Evolutionary conservation across 1,284 basidiomycete genomes (phyloP), one percentile per base, ranked within the genome.

Genomic region (Inonotus obliquus): DNA sequence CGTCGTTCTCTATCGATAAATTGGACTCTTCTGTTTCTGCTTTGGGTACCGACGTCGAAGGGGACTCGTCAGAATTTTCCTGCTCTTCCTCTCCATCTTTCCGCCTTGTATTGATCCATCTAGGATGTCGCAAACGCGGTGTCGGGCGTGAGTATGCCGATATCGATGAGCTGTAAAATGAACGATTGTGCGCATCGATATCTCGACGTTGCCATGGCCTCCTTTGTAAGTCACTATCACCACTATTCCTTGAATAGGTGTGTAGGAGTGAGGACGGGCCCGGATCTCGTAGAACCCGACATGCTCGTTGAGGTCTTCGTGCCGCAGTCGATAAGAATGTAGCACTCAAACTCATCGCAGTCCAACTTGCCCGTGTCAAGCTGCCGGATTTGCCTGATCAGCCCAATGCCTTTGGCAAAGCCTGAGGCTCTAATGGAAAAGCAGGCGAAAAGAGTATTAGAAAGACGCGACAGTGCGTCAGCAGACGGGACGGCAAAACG

Each of bases 61-160:
- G 17, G 17, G 41, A 14, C 10, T 44, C 41, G 32, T 55, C 61
- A 37, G 38, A 23, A 10, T 61, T 53, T 14, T 54, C 56, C 13
- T 49, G 63, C 39, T 65, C 59, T 7, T 62, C 41, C 17, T 52
- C 41, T 17, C 41, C 29, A 6, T 53, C 56, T 35, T 63, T 61
- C 54, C 41, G 61, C 57, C 48, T 57, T 27, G 56, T 60, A 59
- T 71, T 71, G 54, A 72, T 71, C 72, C 71, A 73, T 54, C 71
- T 66, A 25, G 71, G 72, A 60, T 70, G 68, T 10, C 66, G 61
- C 41, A 68, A 57, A 17, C 65, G 57, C n/a, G 59, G 54, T 6
- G 70, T 67, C n/a, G 67, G 69, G 29, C 63, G 64, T 19, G 68
- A 62, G 41, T 52, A 49, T 4, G 38, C 54, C 21, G 29, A 45